phyloP scores from a whole-genome alignment of 208 protist genomes.

The Borovskyia barvae region DNA sequence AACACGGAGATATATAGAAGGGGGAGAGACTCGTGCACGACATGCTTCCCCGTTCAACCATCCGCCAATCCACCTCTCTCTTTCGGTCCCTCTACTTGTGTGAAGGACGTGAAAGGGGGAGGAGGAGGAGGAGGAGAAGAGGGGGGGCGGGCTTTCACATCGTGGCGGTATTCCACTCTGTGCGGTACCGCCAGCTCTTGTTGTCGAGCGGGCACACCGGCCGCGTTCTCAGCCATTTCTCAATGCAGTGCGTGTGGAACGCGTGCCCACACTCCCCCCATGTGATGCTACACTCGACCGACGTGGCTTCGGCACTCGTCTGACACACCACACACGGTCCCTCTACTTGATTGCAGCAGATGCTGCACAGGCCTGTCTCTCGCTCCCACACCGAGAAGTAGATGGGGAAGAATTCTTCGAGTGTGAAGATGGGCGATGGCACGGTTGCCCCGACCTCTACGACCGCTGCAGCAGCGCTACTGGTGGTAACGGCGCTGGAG shows the following conservation, averaged over 20 bases:
- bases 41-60: no score
- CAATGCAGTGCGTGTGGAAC: constrained; percentile 99
- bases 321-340: constrained; percentile 97
- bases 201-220: constrained; percentile 97
- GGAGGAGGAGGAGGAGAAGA: neutral
- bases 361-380: constrained; percentile 96
- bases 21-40: no score
- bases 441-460: no score
- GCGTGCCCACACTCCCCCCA: constrained; percentile 98
- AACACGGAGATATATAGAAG: no score
- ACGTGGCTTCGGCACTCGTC: constrained; percentile 54
- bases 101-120: neutral
- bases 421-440: constrained; percentile 30
- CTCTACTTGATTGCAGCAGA: constrained; percentile 98
- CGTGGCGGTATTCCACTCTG: constrained; percentile 35
- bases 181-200: constrained; percentile 92
- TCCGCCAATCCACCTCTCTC: no score
- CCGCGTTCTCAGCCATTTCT: constrained; percentile 97
- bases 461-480: no score
- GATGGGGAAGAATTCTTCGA: constrained; percentile 96
- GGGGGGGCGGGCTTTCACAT: neutral
- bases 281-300: constrained; percentile 91
- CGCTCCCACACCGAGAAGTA: constrained; percentile 95
- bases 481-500: no score
- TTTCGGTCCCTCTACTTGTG: no score